Base-by-base conservation (phyloP, 2,329 filamentous ascomycete genomes). In the Aspergillus candidus region DNA sequence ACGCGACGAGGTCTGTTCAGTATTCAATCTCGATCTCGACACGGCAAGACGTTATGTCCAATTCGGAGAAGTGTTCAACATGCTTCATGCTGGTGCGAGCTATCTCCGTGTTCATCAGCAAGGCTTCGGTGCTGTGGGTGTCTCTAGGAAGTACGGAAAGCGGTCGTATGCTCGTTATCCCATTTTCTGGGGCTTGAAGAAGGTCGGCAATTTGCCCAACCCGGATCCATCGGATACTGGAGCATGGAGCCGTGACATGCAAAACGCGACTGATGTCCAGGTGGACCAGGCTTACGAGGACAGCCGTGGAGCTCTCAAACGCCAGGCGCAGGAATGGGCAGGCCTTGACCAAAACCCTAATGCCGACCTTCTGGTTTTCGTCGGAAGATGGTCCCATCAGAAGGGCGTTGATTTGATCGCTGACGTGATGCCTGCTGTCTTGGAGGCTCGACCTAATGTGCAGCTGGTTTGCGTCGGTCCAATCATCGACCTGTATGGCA, bases 321-420 rank as follows among this genome's bases (percentile, higher is more conserved):
- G 73, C 7, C 79, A 84, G 59, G 80, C 81, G 14, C 81, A 84
- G 55, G 76, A 82, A 63, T 85, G 82, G 81, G 81, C 82, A 35
- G 79, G 78, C 11, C 69, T 85, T 2, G 70, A 82, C 3, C 72
- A 79, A 41, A 74, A 80, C 51, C 75, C 79, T 1, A 70, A 79
- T 32, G 80, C 82, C 2, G 79, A 84, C 46, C 70, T 85, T 7
- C 75, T 84, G 50, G 81, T 84, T 7, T 85, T 85, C 52, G 81
- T 84, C 35, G 81, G 81, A 46, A 76, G 81, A 49, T 85, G 81
- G 82, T 81, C 77, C 8, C 77, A 82, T 72, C 81, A 85, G 56
- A 85, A 85, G 60, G 81, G 81, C 41, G 73, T 84, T 40, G 81
- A 85, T 58, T 67, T 84, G 39, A 84, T 84, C 53, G 81, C 81